Evolutionary conservation across 257 asterid genomes (phyloP).

Genomic region (Plantago elongata): DNA sequence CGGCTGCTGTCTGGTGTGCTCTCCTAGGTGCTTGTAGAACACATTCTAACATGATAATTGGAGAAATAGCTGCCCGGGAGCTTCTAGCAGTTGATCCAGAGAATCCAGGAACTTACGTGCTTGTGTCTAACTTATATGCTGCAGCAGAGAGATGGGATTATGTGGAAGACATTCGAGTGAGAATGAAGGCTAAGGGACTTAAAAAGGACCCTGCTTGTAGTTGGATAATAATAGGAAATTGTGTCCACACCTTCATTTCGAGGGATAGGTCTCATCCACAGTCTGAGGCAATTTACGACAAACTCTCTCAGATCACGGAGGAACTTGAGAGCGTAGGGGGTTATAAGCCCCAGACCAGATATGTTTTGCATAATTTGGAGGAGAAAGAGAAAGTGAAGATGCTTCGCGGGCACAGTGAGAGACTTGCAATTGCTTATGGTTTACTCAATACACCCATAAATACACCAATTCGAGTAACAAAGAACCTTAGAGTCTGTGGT

Average conservation of each 20-base stretch:
- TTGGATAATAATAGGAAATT: slow-evolving; percentile 65
- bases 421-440: slow-evolving; percentile 77
- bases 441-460: slow-evolving; percentile 37
- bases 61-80: slow-evolving; percentile 66
- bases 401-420: slow-evolving; percentile 72
- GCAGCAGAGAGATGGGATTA: slow-evolving; percentile 69
- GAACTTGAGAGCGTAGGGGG: slow-evolving; percentile 51
- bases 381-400: slow-evolving; percentile 53
- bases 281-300: slow-evolving; percentile 42
- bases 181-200: slow-evolving; percentile 58
- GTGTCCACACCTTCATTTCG: slow-evolving; percentile 55
- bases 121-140: slow-evolving; percentile 67
- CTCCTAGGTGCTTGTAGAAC: slow-evolving; percentile 68
- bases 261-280: slow-evolving; percentile 65
- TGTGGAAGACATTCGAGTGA: slow-evolving; percentile 54
- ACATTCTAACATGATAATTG: slow-evolving; percentile 54
- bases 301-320: slow-evolving; percentile 43
- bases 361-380: slow-evolving; percentile 52
- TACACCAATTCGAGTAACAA: slow-evolving; percentile 49
- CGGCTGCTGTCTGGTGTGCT: slow-evolving; percentile 67
- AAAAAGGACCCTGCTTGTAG: slow-evolving; percentile 89
- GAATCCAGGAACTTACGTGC: slow-evolving; percentile 77
- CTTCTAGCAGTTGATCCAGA: slow-evolving; percentile 71
- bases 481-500: slow-evolving; percentile 74
- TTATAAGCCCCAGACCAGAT: slow-evolving; percentile 56